Conservation (phyloP, 2,329 filamentous ascomycete genomes). For the Sporothrix inflata region DNA sequence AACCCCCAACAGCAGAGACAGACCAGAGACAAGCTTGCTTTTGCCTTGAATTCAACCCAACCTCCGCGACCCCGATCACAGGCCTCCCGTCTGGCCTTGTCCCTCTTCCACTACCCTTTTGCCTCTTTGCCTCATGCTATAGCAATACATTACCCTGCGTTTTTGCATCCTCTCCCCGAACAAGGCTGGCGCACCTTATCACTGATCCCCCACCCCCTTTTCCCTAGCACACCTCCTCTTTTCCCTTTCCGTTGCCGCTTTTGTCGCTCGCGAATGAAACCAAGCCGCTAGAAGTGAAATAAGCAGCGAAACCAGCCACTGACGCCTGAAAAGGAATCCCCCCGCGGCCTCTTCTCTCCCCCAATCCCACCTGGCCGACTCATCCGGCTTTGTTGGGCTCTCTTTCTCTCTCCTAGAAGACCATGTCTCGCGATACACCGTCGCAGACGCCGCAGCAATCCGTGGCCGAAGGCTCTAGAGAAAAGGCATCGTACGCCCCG, state of each 20-base stretch:
- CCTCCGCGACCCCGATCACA: not conserved
- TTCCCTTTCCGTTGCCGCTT: not conserved
- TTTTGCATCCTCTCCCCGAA: not conserved
- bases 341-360: not conserved
- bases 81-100: not conserved
- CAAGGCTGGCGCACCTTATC: slow-evolving; percentile 23
- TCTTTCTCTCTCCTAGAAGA: not conserved
- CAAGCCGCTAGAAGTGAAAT: not conserved
- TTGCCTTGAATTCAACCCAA: not conserved
- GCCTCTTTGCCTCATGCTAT: not conserved
- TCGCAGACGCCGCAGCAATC: slow-evolving; percentile 41
- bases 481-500: slow-evolving; percentile 47
- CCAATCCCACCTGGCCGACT: slow-evolving; percentile 17
- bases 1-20: not conserved
- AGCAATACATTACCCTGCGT: not conserved
- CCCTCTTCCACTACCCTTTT: not conserved
- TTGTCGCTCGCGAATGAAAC: slow-evolving; percentile 8
- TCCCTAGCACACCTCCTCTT: slow-evolving; percentile 8
- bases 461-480: slow-evolving; percentile 48
- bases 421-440: slow-evolving; percentile 43
- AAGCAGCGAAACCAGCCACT: slow-evolving; percentile 21
- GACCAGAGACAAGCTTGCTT: not conserved
- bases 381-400: slow-evolving; percentile 29
- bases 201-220: slow-evolving; percentile 13
- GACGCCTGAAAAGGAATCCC: slow-evolving; percentile 23